Percentiles rank a stretch among this genome's conserved stretches.
These are phyloP conservation scores for Datura wrightii DNA, from an alignment of 257 asterid species.

Conservation along the genomic window DNA sequence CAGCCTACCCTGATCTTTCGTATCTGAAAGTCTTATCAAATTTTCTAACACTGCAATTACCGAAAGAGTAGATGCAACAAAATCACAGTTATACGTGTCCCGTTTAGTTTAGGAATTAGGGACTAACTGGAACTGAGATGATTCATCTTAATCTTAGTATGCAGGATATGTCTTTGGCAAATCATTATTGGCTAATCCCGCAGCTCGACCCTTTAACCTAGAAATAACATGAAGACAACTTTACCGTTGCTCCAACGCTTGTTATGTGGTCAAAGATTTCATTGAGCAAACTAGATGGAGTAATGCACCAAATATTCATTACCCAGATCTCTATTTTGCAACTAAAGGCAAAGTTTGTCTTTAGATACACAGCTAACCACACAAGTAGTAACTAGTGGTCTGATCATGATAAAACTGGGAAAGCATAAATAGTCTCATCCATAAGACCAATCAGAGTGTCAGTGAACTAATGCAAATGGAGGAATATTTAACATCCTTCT, in stretches of 20 bases:
- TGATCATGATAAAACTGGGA: not conserved
- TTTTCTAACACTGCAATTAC: too few relatives aligned
- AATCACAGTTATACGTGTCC: not conserved
- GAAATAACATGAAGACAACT: not conserved
- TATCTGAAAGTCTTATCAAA: not conserved
- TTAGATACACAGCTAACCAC: too few relatives aligned
- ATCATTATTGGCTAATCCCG: not conserved
- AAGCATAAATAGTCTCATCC: not conserved
- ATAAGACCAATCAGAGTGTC: not conserved
- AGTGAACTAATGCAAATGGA: not conserved
- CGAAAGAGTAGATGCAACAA: not conserved
- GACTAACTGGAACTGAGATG: not conserved
- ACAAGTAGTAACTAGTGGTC: not conserved
- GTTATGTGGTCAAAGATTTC: not conserved
- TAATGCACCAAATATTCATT: not conserved
- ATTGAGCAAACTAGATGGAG: not conserved
- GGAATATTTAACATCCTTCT: not conserved
- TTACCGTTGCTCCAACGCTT: not conserved
- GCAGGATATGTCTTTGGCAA: not conserved
- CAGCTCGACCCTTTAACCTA: not conserved
- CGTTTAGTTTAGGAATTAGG: not conserved
- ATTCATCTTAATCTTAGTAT: not conserved
- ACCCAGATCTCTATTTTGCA: too few relatives aligned
- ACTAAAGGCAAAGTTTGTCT: too few relatives aligned
- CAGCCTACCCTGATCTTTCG: too few relatives aligned